Base-by-base conservation (phyloP, 495 filamentous ascomycete genomes). In the Trypethelium eluteriae region DNA sequence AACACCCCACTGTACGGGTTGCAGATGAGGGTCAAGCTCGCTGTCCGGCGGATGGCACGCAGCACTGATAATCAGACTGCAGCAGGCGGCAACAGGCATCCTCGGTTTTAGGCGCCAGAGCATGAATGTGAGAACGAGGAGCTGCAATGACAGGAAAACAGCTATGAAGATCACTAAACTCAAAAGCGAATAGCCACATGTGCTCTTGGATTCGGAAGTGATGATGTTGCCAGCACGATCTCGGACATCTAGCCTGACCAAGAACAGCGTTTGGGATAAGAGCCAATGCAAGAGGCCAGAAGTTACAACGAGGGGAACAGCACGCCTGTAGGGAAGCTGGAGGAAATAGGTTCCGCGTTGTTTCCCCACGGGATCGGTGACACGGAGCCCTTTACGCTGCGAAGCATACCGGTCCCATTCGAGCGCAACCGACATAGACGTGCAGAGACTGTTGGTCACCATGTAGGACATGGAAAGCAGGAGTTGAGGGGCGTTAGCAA, bases 401-500 rank as follows among this genome's bases (percentile, higher is more conserved):
- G 3, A 10, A 9, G 63, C 63, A 62, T 39, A 71, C 16, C 32
- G n/a, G 18, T 38, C 36, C 74, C 72, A 69, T 65, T 83, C 73
- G 5, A 70, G 35, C 7, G 73, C 71, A 14, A 76, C 67, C 35
- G 79, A 69, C 79, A 84, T 81, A 62, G 68, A 64, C 39, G 76
- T 78, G 16, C 79, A 64, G 5, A 80, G 49, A 39, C 73, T 63
- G 68, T 81, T 79, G 72, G 73, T 76, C 9, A 71, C 53, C 14
- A 76, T 67, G 66, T 84, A 84, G 12, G 76, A 57, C 2, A 81
- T 66, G 2, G 79, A 79, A 9, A 84, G 65, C 0, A 81, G 38
- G 0, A 79, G 62, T 68, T 85, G 82, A 0, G 79, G 78, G 2
- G 70, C 57, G 67, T 85, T 83, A 7, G 76, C 76, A 6, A 79